Conservation (phyloP, 163 green algal genomes). For the Scenedesmus sp. region DNA sequence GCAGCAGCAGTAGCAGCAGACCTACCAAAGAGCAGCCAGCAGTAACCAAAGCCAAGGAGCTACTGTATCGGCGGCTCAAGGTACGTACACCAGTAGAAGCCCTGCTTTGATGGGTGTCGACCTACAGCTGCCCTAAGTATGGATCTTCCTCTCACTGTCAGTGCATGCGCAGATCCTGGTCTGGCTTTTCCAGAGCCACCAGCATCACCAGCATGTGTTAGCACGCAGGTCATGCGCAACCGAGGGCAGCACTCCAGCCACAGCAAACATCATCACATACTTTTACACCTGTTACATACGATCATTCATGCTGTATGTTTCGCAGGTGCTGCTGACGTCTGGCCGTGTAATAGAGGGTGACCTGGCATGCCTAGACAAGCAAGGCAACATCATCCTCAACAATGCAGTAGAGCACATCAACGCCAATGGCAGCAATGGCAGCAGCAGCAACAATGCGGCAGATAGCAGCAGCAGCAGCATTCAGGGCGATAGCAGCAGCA, state of each 20-base stretch:
- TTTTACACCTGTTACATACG: not conserved
- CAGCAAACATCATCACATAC: not conserved
- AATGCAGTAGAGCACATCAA: conserved; percentile 67
- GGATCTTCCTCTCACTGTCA: no score
- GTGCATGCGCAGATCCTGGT: no score
- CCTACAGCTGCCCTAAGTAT: not conserved
- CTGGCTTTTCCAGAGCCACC: no score
- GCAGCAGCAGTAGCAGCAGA: conserved; percentile 23
- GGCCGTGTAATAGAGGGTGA: conserved; percentile 78
- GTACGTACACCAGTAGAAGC: not conserved
- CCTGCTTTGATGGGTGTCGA: not conserved
- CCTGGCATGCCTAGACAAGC: conserved; percentile 84
- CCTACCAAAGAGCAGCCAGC: conserved; percentile 22
- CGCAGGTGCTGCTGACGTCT: conserved; percentile 71
- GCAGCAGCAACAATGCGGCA: not conserved
- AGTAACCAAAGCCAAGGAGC: conserved; percentile 34
- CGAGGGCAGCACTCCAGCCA: not conserved
- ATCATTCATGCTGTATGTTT: not conserved
- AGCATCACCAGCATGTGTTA: no score
- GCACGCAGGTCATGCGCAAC: no score
- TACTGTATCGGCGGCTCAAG: conserved; percentile 49
- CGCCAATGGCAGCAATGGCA: not conserved
- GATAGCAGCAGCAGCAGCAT: not conserved
- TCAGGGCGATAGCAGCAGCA: conserved; percentile 7
- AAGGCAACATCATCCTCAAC: conserved; percentile 87